A percentile compares a stretch with the other conserved stretches of the same genome.
phyloP scores from a whole-genome alignment of 148 eudicot genomes.

The Rhododendron vialii region DNA sequence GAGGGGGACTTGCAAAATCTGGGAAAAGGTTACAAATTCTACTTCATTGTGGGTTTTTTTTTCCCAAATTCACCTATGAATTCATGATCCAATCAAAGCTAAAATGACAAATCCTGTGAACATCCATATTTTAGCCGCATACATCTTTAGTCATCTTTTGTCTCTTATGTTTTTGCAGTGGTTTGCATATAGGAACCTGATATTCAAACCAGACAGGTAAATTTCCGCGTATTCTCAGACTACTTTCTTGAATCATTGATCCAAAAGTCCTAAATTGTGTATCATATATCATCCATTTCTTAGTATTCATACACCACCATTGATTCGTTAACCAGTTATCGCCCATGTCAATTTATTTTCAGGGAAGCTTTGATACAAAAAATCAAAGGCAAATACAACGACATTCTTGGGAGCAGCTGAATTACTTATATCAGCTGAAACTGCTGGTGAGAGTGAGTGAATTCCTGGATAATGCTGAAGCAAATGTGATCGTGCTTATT shows the following conservation, averaged over 20 bases:
- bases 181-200: slow-evolving; percentile 78
- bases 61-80: neutral
- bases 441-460: slow-evolving; percentile 18
- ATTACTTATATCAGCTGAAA: neutral
- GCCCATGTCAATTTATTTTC: slow-evolving; percentile 7
- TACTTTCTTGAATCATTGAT: neutral
- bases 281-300: neutral
- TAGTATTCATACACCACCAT: neutral
- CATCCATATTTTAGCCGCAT: neutral
- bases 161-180: slow-evolving; percentile 44
- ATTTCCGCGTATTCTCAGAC: neutral
- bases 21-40: neutral
- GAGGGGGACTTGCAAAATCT: neutral
- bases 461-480: slow-evolving; percentile 16
- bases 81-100: neutral
- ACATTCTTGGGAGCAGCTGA: slow-evolving; percentile 68
- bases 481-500: slow-evolving; percentile 3
- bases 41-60: neutral
- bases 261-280: neutral
- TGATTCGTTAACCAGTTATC: neutral
- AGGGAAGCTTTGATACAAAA: slow-evolving; percentile 77
- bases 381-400: slow-evolving; percentile 56
- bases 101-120: neutral
- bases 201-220: slow-evolving; percentile 79
- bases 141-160: neutral